Base-by-base conservation (phyloP, 345 rosid species). In the Gossypium arboreum region DNA sequence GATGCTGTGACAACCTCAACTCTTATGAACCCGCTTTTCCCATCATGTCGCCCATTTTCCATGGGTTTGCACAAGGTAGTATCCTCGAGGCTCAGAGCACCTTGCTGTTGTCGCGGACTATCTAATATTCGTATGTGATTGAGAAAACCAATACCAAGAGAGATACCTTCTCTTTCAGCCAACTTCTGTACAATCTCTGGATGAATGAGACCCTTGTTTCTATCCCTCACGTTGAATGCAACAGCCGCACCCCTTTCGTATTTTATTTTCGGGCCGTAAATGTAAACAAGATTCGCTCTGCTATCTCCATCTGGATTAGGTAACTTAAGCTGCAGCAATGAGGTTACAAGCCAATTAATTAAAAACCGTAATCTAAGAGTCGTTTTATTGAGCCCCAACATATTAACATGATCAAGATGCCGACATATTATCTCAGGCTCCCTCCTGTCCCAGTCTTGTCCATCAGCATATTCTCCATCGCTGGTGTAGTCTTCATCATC, bases 1-100 rank as follows among this genome's bases (percentile, higher is more conserved):
- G 99, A 95, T 66, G 97, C 99, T n/a, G 99, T 93, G 76, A 93
- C 96, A 65, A 95, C 99, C 79, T 95, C 97, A 13, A 91, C 88
- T 78, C 97, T 77, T 39, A 93, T 77, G 79, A 93, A 93, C 16
- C 88, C 91, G 2, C 81, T 83, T 83, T 82, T 90, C 64, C 85
- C 94, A 66, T 84, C 80, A 25, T 80, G 82, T 52, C 83, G 83
- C 57, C 93, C 92, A 76, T 82, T 90, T 72, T 88, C 95, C 94
- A 80, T 85, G 27, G 95, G 97, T 79, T 86, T 84, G 81, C 90
- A 88, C 71, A 92, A 75, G 71, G 90, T 78, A 44, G 90, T 83
- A 55, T 90, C 95, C 71, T 89, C 89, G 39, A 82, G 77, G 68
- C 75, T 85, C 73, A 72, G 73, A 75, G 82, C 74, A 25, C 93